Conservation (phyloP, 2,329 filamentous ascomycete genomes). For the Apiospora pterosperma region DNA sequence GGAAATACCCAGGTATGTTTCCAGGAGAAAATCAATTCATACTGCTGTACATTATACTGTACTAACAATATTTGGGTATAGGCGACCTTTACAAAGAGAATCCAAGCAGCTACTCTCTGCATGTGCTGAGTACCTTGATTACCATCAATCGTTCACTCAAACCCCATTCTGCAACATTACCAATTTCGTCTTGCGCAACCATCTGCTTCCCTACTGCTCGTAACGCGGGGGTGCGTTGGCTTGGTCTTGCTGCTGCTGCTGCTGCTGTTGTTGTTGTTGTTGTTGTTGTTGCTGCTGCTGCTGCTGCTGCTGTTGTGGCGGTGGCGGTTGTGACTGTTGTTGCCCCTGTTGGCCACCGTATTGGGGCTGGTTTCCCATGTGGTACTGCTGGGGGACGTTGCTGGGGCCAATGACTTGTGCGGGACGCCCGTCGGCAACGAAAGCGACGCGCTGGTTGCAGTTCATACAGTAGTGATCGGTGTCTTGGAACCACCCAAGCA, state of each 20-base stretch:
- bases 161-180: background rate
- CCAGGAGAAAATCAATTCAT: background rate
- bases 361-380: conserved; percentile 5
- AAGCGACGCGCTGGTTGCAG: conserved; percentile 11
- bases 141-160: background rate
- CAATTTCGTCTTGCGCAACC: background rate
- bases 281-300: background rate
- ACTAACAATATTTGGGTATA: background rate
- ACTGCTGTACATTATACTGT: background rate
- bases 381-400: conserved; percentile 8
- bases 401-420: conserved; percentile 4
- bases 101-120: background rate
- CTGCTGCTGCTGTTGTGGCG: background rate
- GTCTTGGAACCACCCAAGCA: conserved; percentile 11
- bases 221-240: background rate
- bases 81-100: background rate
- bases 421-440: conserved; percentile 6
- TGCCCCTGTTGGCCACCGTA: conserved; percentile 6
- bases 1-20: too few relatives aligned
- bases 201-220: background rate
- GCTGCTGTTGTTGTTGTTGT: background rate
- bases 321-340: background rate
- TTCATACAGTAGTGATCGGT: conserved; percentile 10
- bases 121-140: background rate
- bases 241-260: background rate